A percentile compares a stretch with the other conserved stretches of the same genome.
phyloP scores from a whole-genome alignment of 495 filamentous ascomycete genomes.

The Polyplosphaeria fusca region DNA sequence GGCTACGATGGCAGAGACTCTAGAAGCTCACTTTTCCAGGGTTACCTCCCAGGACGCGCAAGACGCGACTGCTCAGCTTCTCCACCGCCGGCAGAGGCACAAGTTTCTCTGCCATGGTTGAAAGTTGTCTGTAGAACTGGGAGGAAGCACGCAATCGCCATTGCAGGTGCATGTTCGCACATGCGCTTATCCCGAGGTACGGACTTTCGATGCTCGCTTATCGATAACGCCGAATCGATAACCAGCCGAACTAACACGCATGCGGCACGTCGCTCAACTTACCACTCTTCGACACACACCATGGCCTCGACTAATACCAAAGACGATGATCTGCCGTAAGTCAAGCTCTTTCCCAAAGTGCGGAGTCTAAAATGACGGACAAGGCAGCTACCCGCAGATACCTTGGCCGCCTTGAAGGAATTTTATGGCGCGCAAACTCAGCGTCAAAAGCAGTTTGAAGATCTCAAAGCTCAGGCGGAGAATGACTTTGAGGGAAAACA shows the following conservation, averaged over 20 bases:
- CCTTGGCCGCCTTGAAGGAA: slow-evolving; percentile 61
- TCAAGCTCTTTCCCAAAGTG: background rate
- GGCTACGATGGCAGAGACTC: background rate
- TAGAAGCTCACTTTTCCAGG: slow-evolving; percentile 38
- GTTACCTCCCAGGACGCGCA: slow-evolving; percentile 44
- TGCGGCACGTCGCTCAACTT: background rate
- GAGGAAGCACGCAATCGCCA: slow-evolving; percentile 26
- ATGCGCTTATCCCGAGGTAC: slow-evolving; percentile 12
- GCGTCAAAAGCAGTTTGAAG: slow-evolving; percentile 59
- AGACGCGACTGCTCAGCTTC: slow-evolving; percentile 39
- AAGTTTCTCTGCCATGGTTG: slow-evolving; percentile 34
- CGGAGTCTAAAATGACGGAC: background rate
- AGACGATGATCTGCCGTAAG: slow-evolving; percentile 33
- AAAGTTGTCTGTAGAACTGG: slow-evolving; percentile 15
- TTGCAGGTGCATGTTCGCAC: slow-evolving; percentile 22
- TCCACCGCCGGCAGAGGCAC: slow-evolving; percentile 37
- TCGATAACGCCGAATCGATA: slow-evolving; percentile 19
- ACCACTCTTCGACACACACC: background rate
- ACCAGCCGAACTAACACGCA: background rate
- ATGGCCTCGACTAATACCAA: slow-evolving; percentile 17
- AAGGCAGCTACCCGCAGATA: slow-evolving; percentile 56
- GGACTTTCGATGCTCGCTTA: slow-evolving; percentile 32
- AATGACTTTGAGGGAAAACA: slow-evolving; percentile 46
- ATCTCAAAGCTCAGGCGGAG: slow-evolving; percentile 52
- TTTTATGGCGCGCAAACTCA: slow-evolving; percentile 69